Conservation (phyloP, 371 early-diverging fungal genomes). For the Saksenaea oblongispora region DNA sequence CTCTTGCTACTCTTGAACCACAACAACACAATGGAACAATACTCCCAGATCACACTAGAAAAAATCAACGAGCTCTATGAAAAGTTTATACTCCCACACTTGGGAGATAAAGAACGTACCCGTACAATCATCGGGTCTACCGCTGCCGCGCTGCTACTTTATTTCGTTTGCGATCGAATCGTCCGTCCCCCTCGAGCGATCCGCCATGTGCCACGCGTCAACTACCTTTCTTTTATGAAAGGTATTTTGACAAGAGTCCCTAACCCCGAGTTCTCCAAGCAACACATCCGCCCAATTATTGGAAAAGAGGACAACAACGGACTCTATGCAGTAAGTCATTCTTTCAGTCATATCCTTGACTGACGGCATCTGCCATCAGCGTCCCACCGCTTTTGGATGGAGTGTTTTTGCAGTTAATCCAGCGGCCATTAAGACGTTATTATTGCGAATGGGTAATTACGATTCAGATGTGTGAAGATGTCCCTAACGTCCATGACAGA, state of each 20-base stretch:
- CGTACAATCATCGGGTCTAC: background rate
- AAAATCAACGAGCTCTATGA: background rate
- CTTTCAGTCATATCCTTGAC: background rate
- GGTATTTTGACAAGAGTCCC: background rate
- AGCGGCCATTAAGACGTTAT: background rate
- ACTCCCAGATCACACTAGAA: background rate
- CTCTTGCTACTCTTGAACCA: background rate
- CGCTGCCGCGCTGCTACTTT: conserved; percentile 2
- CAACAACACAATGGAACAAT: background rate
- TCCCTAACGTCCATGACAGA: background rate
- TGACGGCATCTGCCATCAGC: background rate
- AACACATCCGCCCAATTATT: background rate
- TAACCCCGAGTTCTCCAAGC: background rate
- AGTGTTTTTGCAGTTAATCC: conserved; percentile 9
- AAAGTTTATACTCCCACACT: background rate
- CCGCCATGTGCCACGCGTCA: conserved; percentile 7
- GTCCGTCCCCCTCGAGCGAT: background rate
- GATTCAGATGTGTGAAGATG: background rate
- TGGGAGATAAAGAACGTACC: background rate
- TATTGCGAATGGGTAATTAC: conserved; percentile 7
- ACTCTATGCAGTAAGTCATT: conserved; percentile 5
- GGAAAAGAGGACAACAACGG: background rate
- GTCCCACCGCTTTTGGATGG: conserved; percentile 10
- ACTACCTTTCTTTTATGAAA: background rate
- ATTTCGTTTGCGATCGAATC: background rate